Evolutionary conservation across 75 land plant genomes (phyloP).

Genomic region (Sequoiadendron giganteum): DNA sequence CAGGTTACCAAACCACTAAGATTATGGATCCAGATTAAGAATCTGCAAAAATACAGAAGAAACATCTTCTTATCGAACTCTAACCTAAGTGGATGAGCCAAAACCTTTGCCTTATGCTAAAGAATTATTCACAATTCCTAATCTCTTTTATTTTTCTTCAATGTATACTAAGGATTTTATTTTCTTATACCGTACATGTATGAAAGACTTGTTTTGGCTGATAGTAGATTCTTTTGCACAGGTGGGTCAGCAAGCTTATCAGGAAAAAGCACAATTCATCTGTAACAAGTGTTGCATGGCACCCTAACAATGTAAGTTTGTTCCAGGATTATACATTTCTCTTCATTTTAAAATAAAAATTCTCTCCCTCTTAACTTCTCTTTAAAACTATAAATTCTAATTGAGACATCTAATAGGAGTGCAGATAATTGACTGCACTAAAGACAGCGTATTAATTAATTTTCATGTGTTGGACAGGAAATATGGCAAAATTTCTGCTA

Average conservation of each 20-base stretch:
- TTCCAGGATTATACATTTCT: not conserved
- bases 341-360: not conserved
- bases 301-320: constrained; percentile 85
- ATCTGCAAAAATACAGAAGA: not conserved
- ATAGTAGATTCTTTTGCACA: constrained; percentile 18
- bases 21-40: not conserved
- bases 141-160: not conserved
- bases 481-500: too few species aligned
- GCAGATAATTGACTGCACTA: not conserved
- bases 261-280: constrained; percentile 94
- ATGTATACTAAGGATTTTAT: not conserved
- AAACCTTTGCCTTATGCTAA: not conserved
- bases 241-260: constrained; percentile 99
- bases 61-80: not conserved
- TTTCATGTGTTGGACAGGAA: not conserved
- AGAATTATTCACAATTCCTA: not conserved
- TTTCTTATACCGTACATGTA: not conserved
- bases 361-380: not conserved
- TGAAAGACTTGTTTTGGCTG: not conserved
- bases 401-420: not conserved
- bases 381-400: not conserved
- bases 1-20: not conserved
- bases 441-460: not conserved
- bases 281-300: constrained; percentile 98
- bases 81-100: not conserved